phyloP scores from a whole-genome alignment of 352 stramenopile genomes.

The Globisporangium middletonii region DNA sequence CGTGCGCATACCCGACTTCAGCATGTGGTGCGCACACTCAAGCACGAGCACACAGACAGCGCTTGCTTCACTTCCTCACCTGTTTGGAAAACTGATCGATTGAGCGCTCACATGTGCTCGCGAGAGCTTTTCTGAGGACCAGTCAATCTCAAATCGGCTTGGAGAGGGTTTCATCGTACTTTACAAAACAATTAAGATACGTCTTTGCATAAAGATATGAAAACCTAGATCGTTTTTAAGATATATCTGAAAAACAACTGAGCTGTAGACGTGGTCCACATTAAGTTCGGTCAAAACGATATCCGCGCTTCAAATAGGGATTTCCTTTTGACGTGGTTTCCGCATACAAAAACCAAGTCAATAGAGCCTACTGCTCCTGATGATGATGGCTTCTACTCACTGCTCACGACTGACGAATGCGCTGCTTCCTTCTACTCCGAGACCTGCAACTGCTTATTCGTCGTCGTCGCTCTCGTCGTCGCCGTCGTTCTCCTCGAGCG shows the following conservation, averaged over 20 bases:
- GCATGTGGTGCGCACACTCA: not conserved
- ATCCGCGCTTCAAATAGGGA: too few species aligned
- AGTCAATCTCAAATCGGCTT: not conserved
- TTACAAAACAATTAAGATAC: not conserved
- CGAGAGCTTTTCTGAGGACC: not conserved
- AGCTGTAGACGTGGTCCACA: too few species aligned
- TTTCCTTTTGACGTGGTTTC: too few species aligned
- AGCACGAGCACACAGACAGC: not conserved
- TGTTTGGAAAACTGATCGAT: conserved; percentile 50
- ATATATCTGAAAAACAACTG: too few species aligned
- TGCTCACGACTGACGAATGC: not conserved
- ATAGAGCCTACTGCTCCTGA: too few species aligned
- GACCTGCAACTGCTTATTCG: not conserved
- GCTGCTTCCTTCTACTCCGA: not conserved
- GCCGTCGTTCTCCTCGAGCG: conserved; percentile 80
- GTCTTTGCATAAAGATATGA: not conserved
- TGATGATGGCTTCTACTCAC: not conserved
- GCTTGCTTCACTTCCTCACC: conserved; percentile 23
- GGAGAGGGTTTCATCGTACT: not conserved
- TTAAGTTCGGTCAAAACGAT: too few species aligned
- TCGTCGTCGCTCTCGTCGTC: conserved; percentile 53
- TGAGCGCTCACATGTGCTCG: not conserved
- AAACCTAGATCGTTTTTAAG: not conserved
- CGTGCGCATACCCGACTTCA: not conserved
- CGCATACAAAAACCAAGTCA: too few species aligned